Base-by-base conservation (phyloP, 176 grass and related monocot genomes). In the Tillandsia fasciculata region DNA sequence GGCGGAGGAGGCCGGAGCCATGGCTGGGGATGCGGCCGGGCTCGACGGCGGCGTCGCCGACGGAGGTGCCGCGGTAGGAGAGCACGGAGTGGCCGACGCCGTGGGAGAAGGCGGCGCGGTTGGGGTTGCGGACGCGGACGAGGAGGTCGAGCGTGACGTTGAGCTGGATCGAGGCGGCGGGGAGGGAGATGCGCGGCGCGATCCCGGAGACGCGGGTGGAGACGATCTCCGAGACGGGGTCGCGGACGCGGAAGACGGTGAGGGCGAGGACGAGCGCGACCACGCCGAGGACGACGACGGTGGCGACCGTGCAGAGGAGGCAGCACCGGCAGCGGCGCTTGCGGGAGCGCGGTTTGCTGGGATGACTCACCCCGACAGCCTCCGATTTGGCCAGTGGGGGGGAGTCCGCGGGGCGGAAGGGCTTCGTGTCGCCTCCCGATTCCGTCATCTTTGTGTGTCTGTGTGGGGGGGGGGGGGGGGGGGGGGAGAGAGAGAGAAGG, bases 101-200 rank as follows among this genome's bases (percentile, higher is more conserved):
- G 79, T 90, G 64, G 12, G 68, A 59, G 87, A 99, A 99, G 70
- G 72, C 51, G 20, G 72, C 84, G 52, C 80, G 75, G 71, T 99
- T 99, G 33, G 84, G 94, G 77, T 99, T 99, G 68, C 78, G 54
- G 12, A 99, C 82, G 51, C 81, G 78, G 47, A 85, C 82, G 12
- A 53, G 14, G 64, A 99, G 80, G 68, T 50, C 51, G 50, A 99
- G 77, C 48, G 89, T 99, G 48, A 90, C 4, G 74, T 99, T 99
- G 61, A 99, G 71, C 65, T 78, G 26, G 50, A 93, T 10, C 53
- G 63, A 17, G 11, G 76, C 0, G 51, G 78, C 0, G 0, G 94
- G 94, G 0, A 80, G 29, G 28, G 71, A 64, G 69, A 96, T 64
- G 18, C 50, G 18, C 8, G 87, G 91, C 14, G 72, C 26, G 0